phyloP scores from a whole-genome alignment of 345 rosid species.

The Salix purpurea region DNA sequence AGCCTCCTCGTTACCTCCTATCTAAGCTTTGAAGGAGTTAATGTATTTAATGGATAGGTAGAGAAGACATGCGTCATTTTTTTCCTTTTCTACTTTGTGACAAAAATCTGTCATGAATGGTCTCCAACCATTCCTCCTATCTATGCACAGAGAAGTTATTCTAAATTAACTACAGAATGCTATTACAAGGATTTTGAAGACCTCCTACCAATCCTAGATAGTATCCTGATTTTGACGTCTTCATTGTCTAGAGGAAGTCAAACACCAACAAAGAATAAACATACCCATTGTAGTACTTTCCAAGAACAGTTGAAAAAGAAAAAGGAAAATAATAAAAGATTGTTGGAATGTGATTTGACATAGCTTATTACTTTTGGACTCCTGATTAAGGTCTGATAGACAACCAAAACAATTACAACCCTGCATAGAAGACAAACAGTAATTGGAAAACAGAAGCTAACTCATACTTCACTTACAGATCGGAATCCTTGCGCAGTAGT shows the following conservation, averaged over 20 bases:
- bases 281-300: neutral
- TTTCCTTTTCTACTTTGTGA: too few species aligned
- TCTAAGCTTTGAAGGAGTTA: too few species aligned
- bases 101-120: too few species aligned
- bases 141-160: too few species aligned
- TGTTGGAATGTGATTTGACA: too few species aligned
- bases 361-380: too few species aligned
- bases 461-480: constrained; percentile 51
- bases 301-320: neutral
- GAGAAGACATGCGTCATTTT: too few species aligned
- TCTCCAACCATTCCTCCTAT: too few species aligned
- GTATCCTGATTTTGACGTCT: neutral
- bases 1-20: too few species aligned
- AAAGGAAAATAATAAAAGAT: neutral
- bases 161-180: too few species aligned
- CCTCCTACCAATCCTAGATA: neutral
- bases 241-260: neutral
- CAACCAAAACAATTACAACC: neutral
- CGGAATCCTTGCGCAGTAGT: constrained; percentile 58
- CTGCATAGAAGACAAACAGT: neutral
- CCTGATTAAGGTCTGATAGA: neutral
- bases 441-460: neutral
- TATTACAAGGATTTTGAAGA: neutral
- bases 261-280: neutral
- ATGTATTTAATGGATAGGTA: too few species aligned